Conservation (phyloP, 164 flowering plant species). For the Echeveria elegans region DNA sequence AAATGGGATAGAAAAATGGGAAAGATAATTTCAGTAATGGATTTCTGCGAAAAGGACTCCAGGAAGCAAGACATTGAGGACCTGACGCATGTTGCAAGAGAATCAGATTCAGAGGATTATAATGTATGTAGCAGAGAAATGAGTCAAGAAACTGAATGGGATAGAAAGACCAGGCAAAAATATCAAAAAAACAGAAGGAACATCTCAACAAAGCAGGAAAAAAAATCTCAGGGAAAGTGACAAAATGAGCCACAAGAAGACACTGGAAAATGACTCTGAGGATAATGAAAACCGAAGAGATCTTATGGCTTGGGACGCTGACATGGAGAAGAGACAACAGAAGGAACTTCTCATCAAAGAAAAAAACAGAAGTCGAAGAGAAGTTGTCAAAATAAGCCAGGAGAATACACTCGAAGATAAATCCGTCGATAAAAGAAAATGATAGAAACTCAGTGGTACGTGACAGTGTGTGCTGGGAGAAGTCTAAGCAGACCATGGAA, state of each 20-base stretch:
- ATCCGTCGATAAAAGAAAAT: background rate
- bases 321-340: background rate
- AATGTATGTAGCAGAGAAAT: background rate
- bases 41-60: background rate
- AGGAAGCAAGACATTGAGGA: slow-evolving; percentile 1
- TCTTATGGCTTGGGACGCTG: background rate
- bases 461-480: background rate
- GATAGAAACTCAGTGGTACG: background rate
- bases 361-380: background rate
- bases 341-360: background rate
- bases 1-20: background rate
- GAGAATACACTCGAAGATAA: background rate
- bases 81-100: background rate
- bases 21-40: background rate
- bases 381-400: no score
- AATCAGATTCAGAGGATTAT: background rate
- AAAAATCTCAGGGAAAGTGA: background rate
- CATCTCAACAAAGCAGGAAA: background rate
- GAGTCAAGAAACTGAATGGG: slow-evolving; percentile 1
- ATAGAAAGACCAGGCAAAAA: background rate
- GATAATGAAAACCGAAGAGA: background rate
- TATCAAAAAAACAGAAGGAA: background rate
- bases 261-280: background rate
- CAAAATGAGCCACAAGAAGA: slow-evolving; percentile 1
- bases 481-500: background rate